Evolutionary conservation across 345 rosid genomes (phyloP).

Genomic region (Gynandropsis gynandra): DNA sequence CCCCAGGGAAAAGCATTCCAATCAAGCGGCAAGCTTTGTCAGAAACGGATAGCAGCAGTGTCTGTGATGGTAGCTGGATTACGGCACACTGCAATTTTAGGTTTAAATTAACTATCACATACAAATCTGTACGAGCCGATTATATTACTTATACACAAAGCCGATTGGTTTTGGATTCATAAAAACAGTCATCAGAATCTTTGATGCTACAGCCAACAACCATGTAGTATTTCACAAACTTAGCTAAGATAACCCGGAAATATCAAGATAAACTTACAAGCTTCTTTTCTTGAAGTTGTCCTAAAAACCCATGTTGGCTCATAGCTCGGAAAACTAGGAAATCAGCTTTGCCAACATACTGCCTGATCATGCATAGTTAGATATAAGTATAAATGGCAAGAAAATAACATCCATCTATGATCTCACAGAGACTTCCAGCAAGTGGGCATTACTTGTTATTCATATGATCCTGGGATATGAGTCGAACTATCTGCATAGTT

Average conservation of each 20-base stretch:
- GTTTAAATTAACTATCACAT: constrained; percentile 8
- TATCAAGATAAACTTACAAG: constrained; percentile 57
- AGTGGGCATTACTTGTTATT: constrained; percentile 68
- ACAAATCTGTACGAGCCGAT: not conserved
- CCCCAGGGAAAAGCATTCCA: constrained; percentile 99
- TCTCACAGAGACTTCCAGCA: constrained; percentile 3
- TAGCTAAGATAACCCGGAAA: not conserved
- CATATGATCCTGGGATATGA: constrained; percentile 97
- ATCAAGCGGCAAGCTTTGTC: constrained; percentile 92
- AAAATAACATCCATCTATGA: constrained; percentile 12
- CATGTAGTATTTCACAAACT: too few relatives aligned
- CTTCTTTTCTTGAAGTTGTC: constrained; percentile 93
- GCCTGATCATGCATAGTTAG: constrained; percentile 48
- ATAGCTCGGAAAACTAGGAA: constrained; percentile 91
- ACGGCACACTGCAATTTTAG: constrained; percentile 71
- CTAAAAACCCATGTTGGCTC: constrained; percentile 95
- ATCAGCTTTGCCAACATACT: constrained; percentile 93
- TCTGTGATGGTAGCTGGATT: constrained; percentile 90
- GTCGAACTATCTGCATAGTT: constrained; percentile 92
- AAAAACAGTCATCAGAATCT: not conserved
- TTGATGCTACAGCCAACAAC: too few relatives aligned
- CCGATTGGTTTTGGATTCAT: not conserved
- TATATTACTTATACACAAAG: too few relatives aligned
- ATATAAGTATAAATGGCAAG: constrained; percentile 14
- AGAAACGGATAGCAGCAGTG: constrained; percentile 82